Percentiles rank a stretch among this genome's conserved stretches.
Evolutionary conservation across 306 rosid genomes (phyloP).

Genomic region (Quercus robur): DNA sequence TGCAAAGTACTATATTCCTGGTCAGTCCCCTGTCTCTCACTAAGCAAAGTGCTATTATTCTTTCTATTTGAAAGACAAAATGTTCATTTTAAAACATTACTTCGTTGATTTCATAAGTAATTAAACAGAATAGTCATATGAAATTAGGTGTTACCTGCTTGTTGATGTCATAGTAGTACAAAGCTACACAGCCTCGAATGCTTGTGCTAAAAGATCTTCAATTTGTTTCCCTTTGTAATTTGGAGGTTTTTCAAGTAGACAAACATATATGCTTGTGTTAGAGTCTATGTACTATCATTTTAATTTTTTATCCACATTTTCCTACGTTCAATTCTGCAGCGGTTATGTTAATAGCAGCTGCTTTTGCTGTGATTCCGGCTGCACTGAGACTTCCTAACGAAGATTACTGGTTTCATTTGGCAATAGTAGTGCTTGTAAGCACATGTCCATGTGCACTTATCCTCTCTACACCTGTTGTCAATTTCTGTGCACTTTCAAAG

Average conservation of each 20-base stretch:
- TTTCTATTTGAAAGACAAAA: background rate
- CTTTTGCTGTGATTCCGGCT: conserved; percentile 57
- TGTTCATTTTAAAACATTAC: background rate
- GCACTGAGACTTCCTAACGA: conserved; percentile 40
- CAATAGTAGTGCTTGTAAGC: conserved; percentile 83
- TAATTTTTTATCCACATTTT: conserved; percentile 3
- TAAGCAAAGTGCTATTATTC: background rate
- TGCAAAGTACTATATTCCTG: conserved; percentile 83
- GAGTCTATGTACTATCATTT: background rate
- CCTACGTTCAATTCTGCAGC: conserved; percentile 42
- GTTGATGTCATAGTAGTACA: background rate
- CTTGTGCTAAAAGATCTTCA: background rate
- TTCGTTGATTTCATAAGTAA: background rate
- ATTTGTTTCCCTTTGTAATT: background rate
- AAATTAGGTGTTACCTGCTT: background rate
- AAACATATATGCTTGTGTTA: background rate
- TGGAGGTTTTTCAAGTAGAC: background rate
- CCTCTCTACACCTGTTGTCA: conserved; percentile 94
- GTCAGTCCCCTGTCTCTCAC: conserved; percentile 29
- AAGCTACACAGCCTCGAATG: background rate
- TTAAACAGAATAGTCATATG: background rate
- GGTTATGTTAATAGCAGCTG: conserved; percentile 51
- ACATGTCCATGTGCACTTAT: conserved; percentile 93
- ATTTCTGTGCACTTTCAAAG: conserved; percentile 83
- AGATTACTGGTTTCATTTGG: conserved; percentile 72